A percentile compares a stretch with the other conserved stretches of the same genome.
Conservation (phyloP, 805 yeast genomes). For the Candida yuanshanica region DNA sequence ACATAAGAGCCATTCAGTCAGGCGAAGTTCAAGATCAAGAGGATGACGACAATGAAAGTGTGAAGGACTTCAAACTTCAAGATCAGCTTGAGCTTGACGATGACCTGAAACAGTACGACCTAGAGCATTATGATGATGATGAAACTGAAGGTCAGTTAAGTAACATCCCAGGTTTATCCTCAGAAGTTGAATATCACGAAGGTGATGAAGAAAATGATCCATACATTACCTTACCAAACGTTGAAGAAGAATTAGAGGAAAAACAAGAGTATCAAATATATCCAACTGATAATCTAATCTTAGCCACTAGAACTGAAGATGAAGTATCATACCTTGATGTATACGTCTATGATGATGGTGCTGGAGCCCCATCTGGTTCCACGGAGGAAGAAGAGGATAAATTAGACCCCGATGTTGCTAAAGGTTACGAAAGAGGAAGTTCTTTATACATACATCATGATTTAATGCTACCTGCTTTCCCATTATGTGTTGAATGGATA, state of each 20-base stretch:
- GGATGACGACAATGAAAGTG: constrained; percentile 23
- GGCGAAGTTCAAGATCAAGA: constrained; percentile 6
- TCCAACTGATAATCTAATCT: constrained; percentile 83
- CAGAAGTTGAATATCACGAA: constrained; percentile 55
- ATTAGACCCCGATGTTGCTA: constrained; percentile 66
- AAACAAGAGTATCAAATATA: constrained; percentile 78
- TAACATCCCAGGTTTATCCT: constrained; percentile 68
- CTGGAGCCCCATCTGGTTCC: constrained; percentile 68
- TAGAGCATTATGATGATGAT: constrained; percentile 79
- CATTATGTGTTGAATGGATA: constrained; percentile 94
- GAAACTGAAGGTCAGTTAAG: constrained; percentile 52
- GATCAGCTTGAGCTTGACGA: constrained; percentile 66
- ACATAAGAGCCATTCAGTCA: constrained; percentile 43
- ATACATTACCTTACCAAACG: constrained; percentile 40
- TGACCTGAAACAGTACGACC: constrained; percentile 80
- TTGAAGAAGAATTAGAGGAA: constrained; percentile 64
- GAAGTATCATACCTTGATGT: constrained; percentile 89
- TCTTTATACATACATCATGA: constrained; percentile 93
- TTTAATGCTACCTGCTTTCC: constrained; percentile 94
- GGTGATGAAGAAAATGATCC: constrained; percentile 37
- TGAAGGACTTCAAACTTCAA: constrained; percentile 28
- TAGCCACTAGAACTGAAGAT: constrained; percentile 94
- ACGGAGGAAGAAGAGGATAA: constrained; percentile 62
- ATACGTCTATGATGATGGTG: constrained; percentile 91
- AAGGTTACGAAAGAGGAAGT: constrained; percentile 65